A percentile compares a stretch with the other conserved stretches of the same genome.
These are phyloP conservation scores for Diaporthe amygdali DNA, from an alignment of 2,329 filamentous ascomycete genomes.

Conservation along the genomic window DNA sequence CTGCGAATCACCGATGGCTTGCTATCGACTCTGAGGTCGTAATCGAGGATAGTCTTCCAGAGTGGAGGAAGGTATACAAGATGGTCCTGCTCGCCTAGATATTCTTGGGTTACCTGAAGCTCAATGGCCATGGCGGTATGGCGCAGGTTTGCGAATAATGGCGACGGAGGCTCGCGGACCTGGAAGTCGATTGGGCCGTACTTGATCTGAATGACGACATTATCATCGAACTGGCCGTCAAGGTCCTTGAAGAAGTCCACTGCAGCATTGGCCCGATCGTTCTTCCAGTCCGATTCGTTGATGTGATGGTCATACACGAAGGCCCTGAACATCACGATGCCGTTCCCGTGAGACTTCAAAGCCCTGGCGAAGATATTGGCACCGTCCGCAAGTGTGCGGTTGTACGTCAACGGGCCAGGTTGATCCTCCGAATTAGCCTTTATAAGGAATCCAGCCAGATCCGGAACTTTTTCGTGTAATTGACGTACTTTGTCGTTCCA, in stretches of 20 bases:
- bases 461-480: slow-evolving; percentile 66
- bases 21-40: slow-evolving; percentile 67
- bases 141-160: slow-evolving; percentile 61
- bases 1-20: slow-evolving; percentile 61
- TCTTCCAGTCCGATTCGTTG: slow-evolving; percentile 65
- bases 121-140: slow-evolving; percentile 62
- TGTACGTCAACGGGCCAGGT: slow-evolving; percentile 72
- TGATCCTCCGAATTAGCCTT: slow-evolving; percentile 78
- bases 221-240: slow-evolving; percentile 70
- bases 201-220: slow-evolving; percentile 76
- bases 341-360: slow-evolving; percentile 58
- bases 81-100: slow-evolving; percentile 73
- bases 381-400: slow-evolving; percentile 70
- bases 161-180: slow-evolving; percentile 69
- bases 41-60: slow-evolving; percentile 72
- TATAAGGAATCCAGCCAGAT: slow-evolving; percentile 71
- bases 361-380: slow-evolving; percentile 71
- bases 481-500: slow-evolving; percentile 65
- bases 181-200: slow-evolving; percentile 79
- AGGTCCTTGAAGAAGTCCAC: slow-evolving; percentile 70
- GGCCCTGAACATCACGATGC: slow-evolving; percentile 72
- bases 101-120: slow-evolving; percentile 71
- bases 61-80: slow-evolving; percentile 71
- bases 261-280: slow-evolving; percentile 72
- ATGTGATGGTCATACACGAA: slow-evolving; percentile 70